A percentile compares a stretch with the other conserved stretches of the same genome.
Conservation (phyloP, 306 rosid genomes). For the Vachellia pachyceras region DNA sequence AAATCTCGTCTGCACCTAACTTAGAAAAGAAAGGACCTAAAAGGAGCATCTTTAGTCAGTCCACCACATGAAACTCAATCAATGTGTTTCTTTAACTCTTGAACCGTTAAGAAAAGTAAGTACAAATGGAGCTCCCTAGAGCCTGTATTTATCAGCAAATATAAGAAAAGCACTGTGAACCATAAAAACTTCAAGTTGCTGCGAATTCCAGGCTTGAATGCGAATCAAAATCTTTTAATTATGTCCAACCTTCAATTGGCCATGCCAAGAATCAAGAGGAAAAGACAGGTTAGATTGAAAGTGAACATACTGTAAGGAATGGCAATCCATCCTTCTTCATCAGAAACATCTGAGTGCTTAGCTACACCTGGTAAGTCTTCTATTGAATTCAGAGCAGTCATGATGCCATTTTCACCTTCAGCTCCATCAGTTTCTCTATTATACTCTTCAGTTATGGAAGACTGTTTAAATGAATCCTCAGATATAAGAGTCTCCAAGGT, state of each 20-base stretch:
- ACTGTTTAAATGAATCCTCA: slow-evolving; percentile 56
- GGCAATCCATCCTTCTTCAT: slow-evolving; percentile 87
- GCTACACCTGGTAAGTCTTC: slow-evolving; percentile 47
- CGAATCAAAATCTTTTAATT: slow-evolving; percentile 14
- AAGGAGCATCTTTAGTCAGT: background rate
- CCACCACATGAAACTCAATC: background rate
- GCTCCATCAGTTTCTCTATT: slow-evolving; percentile 53
- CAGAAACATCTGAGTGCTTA: slow-evolving; percentile 82
- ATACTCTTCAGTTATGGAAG: slow-evolving; percentile 49
- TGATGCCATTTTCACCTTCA: slow-evolving; percentile 52
- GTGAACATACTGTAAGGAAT: slow-evolving; percentile 78
- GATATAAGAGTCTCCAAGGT: slow-evolving; percentile 70
- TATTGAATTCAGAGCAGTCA: slow-evolving; percentile 37
- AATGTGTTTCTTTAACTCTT: background rate
- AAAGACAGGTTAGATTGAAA: background rate
- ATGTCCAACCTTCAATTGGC: background rate
- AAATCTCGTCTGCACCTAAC: slow-evolving; percentile 16
- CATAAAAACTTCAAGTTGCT: background rate
- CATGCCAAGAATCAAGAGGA: background rate
- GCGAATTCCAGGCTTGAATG: background rate
- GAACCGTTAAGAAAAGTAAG: background rate
- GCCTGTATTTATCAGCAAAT: background rate
- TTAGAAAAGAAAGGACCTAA: slow-evolving; percentile 11
- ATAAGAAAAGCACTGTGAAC: background rate
- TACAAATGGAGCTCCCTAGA: background rate